Base-by-base conservation (phyloP, 768 basidiomycete species). In the Russula virescens region DNA sequence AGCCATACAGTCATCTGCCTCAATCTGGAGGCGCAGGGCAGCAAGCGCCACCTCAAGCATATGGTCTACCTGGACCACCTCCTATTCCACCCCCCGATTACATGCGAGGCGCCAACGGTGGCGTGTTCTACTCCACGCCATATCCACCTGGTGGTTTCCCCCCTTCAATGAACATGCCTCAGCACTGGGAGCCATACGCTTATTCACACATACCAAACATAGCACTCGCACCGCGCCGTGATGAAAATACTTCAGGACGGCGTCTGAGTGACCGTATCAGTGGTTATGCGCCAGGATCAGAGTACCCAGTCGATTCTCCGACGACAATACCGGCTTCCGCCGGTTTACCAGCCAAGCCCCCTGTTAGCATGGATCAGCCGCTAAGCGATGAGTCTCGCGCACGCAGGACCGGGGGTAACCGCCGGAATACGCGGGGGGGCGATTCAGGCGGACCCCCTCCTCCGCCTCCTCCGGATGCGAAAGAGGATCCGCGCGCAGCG, bases 401-500 rank as follows among this genome's bases (percentile, higher is more conserved):
- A 61, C 74, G 78, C 50, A 72, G 73, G 23, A 72, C 74, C 42
- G 75, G 77, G 19, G 73, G 77, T 49, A 75, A 74, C 42, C 74
- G 77, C 42, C 73, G 76, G 42, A 72, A 75, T 35, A 58, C 55
- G 13, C 66, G 67, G 21, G 31, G 61, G 13, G 75, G 74, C 28
- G 67, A 61, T 7, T 45, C 66, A 2, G 72, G 75, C 21, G 86
- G 83, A 1, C 82, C 83, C 0, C 84, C 83, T 6, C 89, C 89
- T 0, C 87, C 90, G 4, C 90, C 91, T 18, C 91, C 92, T 14
- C 86, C 90, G 58, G 89, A 94, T 74, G 90, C 87, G 34, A 92
- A 91, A 75, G 91, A 94, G 73, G 95, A 98, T 73, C 95, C 95
- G 47, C 80, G 95, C 45, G 91, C 95, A 31, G 88, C 89, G 35